Base-by-base conservation (phyloP, 176 grass and related monocot genomes). In the Canna indica region DNA sequence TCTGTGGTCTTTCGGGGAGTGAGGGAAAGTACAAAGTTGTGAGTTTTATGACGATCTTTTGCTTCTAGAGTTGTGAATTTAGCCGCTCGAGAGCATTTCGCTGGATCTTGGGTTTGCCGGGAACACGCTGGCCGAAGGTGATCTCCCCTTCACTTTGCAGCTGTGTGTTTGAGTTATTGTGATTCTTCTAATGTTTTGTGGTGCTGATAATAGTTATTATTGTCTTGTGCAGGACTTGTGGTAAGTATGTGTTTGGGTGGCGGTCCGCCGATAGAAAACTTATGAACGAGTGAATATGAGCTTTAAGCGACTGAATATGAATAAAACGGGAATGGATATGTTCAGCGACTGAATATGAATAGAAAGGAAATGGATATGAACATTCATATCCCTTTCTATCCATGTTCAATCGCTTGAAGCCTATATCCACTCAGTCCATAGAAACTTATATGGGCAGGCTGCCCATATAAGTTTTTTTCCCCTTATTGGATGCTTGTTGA, bases 211-310 rank as follows among this genome's bases (percentile, higher is more conserved):
- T 29, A 4, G 25, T 73, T 39, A 18, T 73, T n/a, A 42, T n/a
- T 11, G 41, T 81, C 71, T 29, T 31, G 14, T 70, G 56, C 80
- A 99, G 95, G 95, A 17, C 86, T 99, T 11, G 95, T 94, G 76
- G 95, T 99, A 18, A 99, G 95, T 67, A 99, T 85, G 54, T 99
- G 95, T 75, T 45, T 99, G 83, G 95, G 95, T 14, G 95, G 95
- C 58, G 95, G n/a, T n/a, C n/a, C n/a, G n/a, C n/a, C n/a, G n/a
- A n/a, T n/a, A n/a, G n/a, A n/a, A n/a, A n/a, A n/a, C n/a, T n/a
- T n/a, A n/a, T n/a, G n/a, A n/a, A n/a, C n/a, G n/a, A n/a, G n/a
- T n/a, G n/a, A n/a, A n/a, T n/a, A n/a, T n/a, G n/a, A n/a, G n/a
- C n/a, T n/a, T n/a, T n/a, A n/a, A n/a, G n/a, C n/a, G n/a, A n/a